Base-by-base conservation (phyloP, 352 stramenopile species). In the Pythium grandisporangium region DNA sequence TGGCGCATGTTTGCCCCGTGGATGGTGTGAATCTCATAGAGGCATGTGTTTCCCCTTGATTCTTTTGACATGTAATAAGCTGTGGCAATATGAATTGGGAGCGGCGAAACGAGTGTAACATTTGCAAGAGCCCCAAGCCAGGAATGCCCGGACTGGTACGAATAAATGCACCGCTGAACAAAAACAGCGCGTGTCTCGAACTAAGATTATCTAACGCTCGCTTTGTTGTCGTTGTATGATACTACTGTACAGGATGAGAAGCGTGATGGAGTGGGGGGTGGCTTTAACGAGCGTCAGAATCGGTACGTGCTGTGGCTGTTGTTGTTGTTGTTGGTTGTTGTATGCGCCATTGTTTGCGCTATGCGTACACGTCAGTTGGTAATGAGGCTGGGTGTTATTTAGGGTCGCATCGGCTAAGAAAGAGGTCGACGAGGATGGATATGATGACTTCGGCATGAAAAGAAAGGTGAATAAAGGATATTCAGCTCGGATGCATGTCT, bases 51-150 rank as follows among this genome's bases (percentile, higher is more conserved):
- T 32, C 27, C 10, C 14, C 10, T 14, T 54, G 14, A 37, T 17
- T n/a, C 20, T 25, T 37, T 25, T 5, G 14, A 46, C 17, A 8
- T 45, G 16, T 42, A n/a, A 42, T 24, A 30, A 91, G 78, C 29
- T 93, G 80, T 44, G 80, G 80, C 20, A 93, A 93, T 32, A 63
- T 91, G 26, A 93, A 93, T 50, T 93, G 80, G 80, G 77, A 93
- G 50, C 75, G 80, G 35, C 70, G 80, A 0, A 65, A 60, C 21
- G 80, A 91, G 62, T 93, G 80, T 59, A 93, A 93, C 41, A 91
- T 93, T 45, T 93, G 80, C 66, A 91, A 93, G 40, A 77, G 59
- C 44, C 37, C 70, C 2, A 93, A 93, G 57, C 67, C 80, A 19
- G 71, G 73, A 10, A 76, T 86, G 63, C 19, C 60, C 23, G 74